These are phyloP conservation scores for Myriosclerotinia duriaeana DNA, from an alignment of 2,329 filamentous ascomycete species.

Conservation along the genomic window DNA sequence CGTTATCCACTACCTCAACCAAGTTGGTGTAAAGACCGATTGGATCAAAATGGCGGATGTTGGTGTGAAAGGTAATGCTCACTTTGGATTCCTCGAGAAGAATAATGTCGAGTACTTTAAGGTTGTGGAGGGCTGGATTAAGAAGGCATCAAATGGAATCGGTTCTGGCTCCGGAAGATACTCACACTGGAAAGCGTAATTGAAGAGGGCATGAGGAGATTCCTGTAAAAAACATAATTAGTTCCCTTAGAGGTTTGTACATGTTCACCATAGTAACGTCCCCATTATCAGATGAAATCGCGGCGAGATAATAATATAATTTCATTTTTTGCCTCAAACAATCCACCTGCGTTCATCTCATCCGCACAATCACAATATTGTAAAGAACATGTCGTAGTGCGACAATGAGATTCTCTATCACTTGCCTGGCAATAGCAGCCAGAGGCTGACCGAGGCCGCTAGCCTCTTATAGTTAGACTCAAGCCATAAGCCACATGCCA, in stretches of 20 bases:
- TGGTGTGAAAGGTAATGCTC: conserved; percentile 31
- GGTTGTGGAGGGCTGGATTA: conserved; percentile 31
- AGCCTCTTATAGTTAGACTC: background rate
- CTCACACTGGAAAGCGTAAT: no score
- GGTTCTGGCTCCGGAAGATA: background rate
- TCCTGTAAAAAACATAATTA: conserved; percentile 10
- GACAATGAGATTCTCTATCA: background rate
- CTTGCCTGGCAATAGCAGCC: background rate
- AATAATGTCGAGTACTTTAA: conserved; percentile 31
- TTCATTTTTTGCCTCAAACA: background rate
- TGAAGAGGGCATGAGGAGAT: background rate
- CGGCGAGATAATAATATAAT: background rate
- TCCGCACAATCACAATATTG: background rate
- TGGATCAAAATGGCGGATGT: conserved; percentile 31
- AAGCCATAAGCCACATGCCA: background rate
- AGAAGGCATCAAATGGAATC: background rate
- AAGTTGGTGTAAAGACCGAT: conserved; percentile 32
- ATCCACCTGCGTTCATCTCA: background rate
- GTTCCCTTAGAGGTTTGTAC: background rate
- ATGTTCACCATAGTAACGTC: conserved; percentile 5
- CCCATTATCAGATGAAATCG: background rate
- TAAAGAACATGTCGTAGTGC: background rate
- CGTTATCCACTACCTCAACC: conserved; percentile 33
- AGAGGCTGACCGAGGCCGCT: background rate
- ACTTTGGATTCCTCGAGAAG: conserved; percentile 33